Evolutionary conservation across 2,329 filamentous ascomycete species (phyloP).

Genomic region (Fusarium dlaminii): DNA sequence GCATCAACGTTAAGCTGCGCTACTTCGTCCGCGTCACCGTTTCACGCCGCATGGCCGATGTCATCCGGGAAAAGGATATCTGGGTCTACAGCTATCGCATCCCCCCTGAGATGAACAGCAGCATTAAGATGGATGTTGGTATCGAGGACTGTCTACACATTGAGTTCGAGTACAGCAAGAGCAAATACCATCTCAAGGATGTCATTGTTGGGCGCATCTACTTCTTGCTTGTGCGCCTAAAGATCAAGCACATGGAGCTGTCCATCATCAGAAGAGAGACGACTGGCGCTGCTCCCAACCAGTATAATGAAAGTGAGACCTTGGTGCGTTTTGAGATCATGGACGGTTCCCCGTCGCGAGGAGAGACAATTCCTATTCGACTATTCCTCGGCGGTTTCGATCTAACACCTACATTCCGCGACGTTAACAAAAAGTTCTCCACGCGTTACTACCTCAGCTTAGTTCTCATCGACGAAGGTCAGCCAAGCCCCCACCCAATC

Average conservation of each 20-base stretch:
- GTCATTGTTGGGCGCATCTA: slow-evolving; percentile 99
- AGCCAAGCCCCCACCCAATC: slow-evolving; percentile 36
- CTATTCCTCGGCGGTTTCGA: slow-evolving; percentile 98
- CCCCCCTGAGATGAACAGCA: slow-evolving; percentile 96
- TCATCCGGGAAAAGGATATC: slow-evolving; percentile 98
- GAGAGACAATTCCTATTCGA: slow-evolving; percentile 93
- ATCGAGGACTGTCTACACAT: slow-evolving; percentile 99
- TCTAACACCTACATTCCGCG: slow-evolving; percentile 95
- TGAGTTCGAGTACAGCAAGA: slow-evolving; percentile 99
- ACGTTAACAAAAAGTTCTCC: slow-evolving; percentile 99
- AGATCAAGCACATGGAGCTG: slow-evolving; percentile 99
- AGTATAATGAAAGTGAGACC: slow-evolving; percentile 99
- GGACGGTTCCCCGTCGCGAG: slow-evolving; percentile 97
- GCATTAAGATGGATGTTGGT: slow-evolving; percentile 99
- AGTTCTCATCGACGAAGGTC: slow-evolving; percentile 94
- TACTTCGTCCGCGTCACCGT: slow-evolving; percentile 99
- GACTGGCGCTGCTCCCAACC: slow-evolving; percentile 94
- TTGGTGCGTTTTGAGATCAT: slow-evolving; percentile 99
- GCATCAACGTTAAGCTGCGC: slow-evolving; percentile 98
- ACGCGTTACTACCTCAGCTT: slow-evolving; percentile 97
- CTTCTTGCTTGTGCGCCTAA: slow-evolving; percentile 93
- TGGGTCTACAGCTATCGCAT: slow-evolving; percentile 99
- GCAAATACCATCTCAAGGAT: slow-evolving; percentile 98
- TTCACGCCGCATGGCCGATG: slow-evolving; percentile 95
- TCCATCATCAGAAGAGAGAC: slow-evolving; percentile 98